Evolutionary conservation across 2,329 filamentous ascomycete species (phyloP).

Genomic region (Verticillium zaregamsianum): DNA sequence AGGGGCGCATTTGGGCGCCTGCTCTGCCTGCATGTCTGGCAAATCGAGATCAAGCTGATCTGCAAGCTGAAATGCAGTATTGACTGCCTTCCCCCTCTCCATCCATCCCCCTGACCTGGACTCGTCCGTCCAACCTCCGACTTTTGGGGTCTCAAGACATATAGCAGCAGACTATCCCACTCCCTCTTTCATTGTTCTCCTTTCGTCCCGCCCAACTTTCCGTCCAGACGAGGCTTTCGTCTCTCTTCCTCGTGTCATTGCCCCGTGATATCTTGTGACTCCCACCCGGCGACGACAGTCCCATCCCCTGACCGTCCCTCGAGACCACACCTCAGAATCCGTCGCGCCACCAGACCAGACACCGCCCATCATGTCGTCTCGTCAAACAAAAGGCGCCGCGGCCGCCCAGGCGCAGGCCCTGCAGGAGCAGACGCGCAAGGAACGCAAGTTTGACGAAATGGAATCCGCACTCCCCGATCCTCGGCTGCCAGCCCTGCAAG

Average conservation of each 20-base stretch:
- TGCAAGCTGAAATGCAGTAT: not conserved
- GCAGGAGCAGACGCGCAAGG: slow-evolving; percentile 45
- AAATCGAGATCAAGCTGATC: not conserved
- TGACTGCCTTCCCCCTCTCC: not conserved
- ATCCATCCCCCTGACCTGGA: not conserved
- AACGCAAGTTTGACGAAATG: slow-evolving; percentile 44
- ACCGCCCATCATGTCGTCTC: not conserved
- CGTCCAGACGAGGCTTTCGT: not conserved
- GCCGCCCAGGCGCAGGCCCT: slow-evolving; percentile 33
- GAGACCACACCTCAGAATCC: not conserved
- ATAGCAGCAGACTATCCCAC: not conserved
- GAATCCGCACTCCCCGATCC: slow-evolving; percentile 42
- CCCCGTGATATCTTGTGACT: not conserved
- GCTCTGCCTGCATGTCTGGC: not conserved
- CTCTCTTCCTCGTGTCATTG: not conserved
- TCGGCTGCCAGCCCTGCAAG: slow-evolving; percentile 18
- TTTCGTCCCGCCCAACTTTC: not conserved
- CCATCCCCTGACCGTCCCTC: not conserved
- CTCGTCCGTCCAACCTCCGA: not conserved
- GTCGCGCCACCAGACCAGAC: not conserved
- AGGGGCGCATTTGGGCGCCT: not conserved
- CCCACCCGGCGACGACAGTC: not conserved
- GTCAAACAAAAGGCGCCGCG: slow-evolving; percentile 8
- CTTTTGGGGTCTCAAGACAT: not conserved
- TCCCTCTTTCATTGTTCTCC: not conserved